Conservation (phyloP, 2,329 filamentous ascomycete species). For the Penicillium oxalicum region DNA sequence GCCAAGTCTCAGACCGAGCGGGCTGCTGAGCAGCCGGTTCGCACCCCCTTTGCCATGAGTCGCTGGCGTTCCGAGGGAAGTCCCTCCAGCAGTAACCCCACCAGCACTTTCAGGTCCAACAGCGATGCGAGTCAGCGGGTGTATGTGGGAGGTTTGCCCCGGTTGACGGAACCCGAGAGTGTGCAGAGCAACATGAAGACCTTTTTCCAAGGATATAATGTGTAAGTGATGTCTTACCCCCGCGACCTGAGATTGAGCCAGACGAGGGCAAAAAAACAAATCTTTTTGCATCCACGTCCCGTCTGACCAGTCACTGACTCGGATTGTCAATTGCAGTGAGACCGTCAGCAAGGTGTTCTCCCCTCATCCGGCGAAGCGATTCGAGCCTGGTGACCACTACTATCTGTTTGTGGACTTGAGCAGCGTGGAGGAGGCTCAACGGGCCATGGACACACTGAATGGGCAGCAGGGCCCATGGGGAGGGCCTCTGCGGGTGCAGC, state of each 20-base stretch:
- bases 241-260: neutral
- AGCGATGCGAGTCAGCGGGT: constrained; percentile 39
- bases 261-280: too few species aligned
- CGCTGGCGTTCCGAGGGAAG: constrained; percentile 39
- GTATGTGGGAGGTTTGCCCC: constrained; percentile 45
- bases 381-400: constrained; percentile 52
- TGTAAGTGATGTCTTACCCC: constrained; percentile 26
- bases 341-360: constrained; percentile 52
- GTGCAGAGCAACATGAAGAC: constrained; percentile 39
- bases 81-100: constrained; percentile 10
- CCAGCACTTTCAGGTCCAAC: constrained; percentile 29
- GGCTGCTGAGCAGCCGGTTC: constrained; percentile 8
- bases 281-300: neutral
- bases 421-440: constrained; percentile 49
- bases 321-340: constrained; percentile 24
- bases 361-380: constrained; percentile 50
- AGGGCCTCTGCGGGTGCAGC: constrained; percentile 34
- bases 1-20: constrained; percentile 43
- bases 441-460: constrained; percentile 45
- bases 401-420: constrained; percentile 63
- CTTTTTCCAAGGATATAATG: constrained; percentile 42
- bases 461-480: constrained; percentile 39
- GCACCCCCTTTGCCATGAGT: constrained; percentile 30
- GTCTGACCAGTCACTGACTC: constrained; percentile 2
- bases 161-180: constrained; percentile 38